Conservation (phyloP, 2,329 filamentous ascomycete species). For the Monilinia fructigena region DNA sequence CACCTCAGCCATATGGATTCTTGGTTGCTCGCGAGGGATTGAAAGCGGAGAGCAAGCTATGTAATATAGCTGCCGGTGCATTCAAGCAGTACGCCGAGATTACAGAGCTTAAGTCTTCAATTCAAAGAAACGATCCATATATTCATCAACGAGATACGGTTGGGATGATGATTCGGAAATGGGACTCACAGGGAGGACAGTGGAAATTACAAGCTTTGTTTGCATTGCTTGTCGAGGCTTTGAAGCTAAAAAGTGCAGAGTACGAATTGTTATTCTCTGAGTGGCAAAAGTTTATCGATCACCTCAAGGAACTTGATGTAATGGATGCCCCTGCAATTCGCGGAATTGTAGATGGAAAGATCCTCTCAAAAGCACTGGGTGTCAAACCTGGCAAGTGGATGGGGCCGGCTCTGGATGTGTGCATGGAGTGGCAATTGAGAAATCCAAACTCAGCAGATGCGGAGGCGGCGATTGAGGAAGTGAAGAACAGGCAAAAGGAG, state of each 20-base stretch:
- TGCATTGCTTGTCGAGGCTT: conserved; percentile 63
- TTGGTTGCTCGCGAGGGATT: conserved; percentile 74
- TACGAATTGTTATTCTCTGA: conserved; percentile 45
- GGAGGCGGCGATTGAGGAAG: conserved; percentile 58
- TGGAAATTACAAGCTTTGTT: conserved; percentile 73
- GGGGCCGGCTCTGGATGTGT: conserved; percentile 72
- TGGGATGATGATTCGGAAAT: conserved; percentile 71
- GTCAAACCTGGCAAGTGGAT: conserved; percentile 83
- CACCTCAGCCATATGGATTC: conserved; percentile 57
- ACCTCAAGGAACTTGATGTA: conserved; percentile 54
- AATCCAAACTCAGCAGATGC: conserved; percentile 66
- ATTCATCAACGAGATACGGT: conserved; percentile 59
- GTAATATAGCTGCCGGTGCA: conserved; percentile 64
- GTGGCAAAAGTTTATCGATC: conserved; percentile 57
- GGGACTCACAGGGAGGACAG: conserved; percentile 60
- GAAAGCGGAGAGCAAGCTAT: conserved; percentile 73
- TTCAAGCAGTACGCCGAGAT: conserved; percentile 64
- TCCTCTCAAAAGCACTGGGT: conserved; percentile 65
- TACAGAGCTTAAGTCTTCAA: conserved; percentile 56
- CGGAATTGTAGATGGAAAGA: conserved; percentile 70
- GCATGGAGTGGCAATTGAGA: conserved; percentile 84
- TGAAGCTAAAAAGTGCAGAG: conserved; percentile 41
- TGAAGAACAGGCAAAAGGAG: conserved; percentile 43
- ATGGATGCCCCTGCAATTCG: conserved; percentile 58
- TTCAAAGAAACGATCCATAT: conserved; percentile 47